Conservation (phyloP, 2,329 filamentous ascomycete genomes). For the Alternaria solani region DNA sequence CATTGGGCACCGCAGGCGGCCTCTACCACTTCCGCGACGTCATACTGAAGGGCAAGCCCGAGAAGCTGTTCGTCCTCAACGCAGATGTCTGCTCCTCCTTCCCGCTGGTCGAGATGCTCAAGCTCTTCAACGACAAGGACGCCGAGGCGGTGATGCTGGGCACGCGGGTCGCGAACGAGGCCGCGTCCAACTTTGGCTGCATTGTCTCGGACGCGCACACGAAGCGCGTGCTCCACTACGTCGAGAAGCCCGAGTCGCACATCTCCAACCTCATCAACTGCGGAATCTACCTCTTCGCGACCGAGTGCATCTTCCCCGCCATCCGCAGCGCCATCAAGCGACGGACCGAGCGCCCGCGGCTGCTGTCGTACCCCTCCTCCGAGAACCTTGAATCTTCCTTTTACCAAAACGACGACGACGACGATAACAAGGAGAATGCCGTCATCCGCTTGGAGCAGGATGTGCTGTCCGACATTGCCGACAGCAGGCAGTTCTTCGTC, state of each 20-base stretch:
- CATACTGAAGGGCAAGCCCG: slow-evolving; percentile 93
- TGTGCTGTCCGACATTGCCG: slow-evolving; percentile 91
- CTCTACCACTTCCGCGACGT: slow-evolving; percentile 99
- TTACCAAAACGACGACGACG: slow-evolving; percentile 69
- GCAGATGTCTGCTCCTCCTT: slow-evolving; percentile 99
- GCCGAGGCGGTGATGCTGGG: slow-evolving; percentile 96
- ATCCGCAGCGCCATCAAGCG: slow-evolving; percentile 96
- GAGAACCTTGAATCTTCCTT: slow-evolving; percentile 84
- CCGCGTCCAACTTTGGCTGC: slow-evolving; percentile 95
- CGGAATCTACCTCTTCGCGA: slow-evolving; percentile 96
- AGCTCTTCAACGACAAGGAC: slow-evolving; percentile 91
- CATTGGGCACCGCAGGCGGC: slow-evolving; percentile 92
- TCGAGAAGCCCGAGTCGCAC: slow-evolving; percentile 97
- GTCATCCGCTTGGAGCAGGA: slow-evolving; percentile 97
- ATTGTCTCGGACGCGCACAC: slow-evolving; percentile 95
- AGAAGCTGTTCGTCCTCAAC: slow-evolving; percentile 96
- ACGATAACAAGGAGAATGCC: slow-evolving; percentile 78
- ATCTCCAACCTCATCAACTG: slow-evolving; percentile 99
- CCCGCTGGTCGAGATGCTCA: slow-evolving; percentile 93
- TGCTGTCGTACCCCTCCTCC: slow-evolving; percentile 93
- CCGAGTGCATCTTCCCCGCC: slow-evolving; percentile 94
- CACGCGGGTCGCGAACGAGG: slow-evolving; percentile 88
- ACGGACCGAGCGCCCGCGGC: slow-evolving; percentile 86
- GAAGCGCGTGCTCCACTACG: slow-evolving; percentile 96
- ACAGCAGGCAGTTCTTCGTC: slow-evolving; percentile 97